These are phyloP conservation scores for Claviceps africana DNA, from an alignment of 2,329 filamentous ascomycete species.

Conservation along the genomic window DNA sequence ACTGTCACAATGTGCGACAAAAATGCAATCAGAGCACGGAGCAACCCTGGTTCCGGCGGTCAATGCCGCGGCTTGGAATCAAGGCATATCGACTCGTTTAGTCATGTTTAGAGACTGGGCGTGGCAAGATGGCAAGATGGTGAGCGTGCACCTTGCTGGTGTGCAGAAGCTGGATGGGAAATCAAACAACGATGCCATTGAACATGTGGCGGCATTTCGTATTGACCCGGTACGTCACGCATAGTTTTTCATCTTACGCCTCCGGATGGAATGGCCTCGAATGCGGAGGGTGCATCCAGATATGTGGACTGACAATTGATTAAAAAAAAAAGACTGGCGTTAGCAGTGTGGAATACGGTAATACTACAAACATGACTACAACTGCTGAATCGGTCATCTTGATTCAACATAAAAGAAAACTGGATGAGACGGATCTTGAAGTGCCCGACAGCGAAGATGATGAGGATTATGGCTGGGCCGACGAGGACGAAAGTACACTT, in stretches of 20 bases:
- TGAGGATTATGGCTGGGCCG: constrained; percentile 60
- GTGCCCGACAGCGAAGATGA: constrained; percentile 50
- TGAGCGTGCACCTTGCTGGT: constrained; percentile 44
- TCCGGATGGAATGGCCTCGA: not conserved
- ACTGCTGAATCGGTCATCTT: constrained; percentile 20
- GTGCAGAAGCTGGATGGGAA: constrained; percentile 52
- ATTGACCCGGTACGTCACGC: constrained; percentile 28
- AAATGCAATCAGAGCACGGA: constrained; percentile 50
- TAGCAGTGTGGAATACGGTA: constrained; percentile 23
- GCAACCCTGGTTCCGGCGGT: constrained; percentile 64
- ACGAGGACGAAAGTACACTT: constrained; percentile 48
- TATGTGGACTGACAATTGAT: not conserved
- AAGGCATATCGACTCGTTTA: constrained; percentile 56
- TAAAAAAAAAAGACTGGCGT: constrained; percentile 27
- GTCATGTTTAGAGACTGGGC: constrained; percentile 69
- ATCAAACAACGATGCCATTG: constrained; percentile 23
- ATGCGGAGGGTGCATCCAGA: not conserved
- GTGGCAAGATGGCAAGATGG: constrained; percentile 30
- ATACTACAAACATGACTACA: constrained; percentile 20
- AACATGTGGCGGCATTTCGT: constrained; percentile 33
- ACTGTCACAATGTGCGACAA: constrained; percentile 70
- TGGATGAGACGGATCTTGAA: constrained; percentile 44
- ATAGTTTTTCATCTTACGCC: not conserved
- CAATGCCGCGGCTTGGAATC: constrained; percentile 67
- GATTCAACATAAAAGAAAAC: constrained; percentile 46